Percentiles rank a stretch among this genome's conserved stretches.
Evolutionary conservation across 2,329 filamentous ascomycete species (phyloP).

Genomic region (Fusarium sp.): DNA sequence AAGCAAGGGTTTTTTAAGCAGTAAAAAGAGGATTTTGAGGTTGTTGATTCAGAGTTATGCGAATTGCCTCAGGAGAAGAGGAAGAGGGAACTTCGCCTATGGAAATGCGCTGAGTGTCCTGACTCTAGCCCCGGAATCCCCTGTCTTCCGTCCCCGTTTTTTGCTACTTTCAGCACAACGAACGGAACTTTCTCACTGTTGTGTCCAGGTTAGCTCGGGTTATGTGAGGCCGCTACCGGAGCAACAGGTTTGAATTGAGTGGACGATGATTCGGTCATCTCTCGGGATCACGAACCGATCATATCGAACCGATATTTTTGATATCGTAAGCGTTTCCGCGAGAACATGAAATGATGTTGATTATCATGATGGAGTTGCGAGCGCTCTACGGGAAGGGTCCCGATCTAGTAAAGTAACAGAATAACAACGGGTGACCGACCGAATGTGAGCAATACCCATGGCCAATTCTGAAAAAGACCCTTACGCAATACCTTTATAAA

Average conservation of each 20-base stretch:
- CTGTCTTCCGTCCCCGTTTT: conserved; percentile 31
- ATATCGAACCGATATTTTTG: not conserved
- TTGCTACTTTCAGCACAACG: conserved; percentile 18
- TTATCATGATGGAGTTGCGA: conserved; percentile 5
- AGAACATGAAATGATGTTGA: conserved; percentile 8
- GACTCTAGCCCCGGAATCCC: conserved; percentile 22
- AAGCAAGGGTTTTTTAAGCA: not conserved
- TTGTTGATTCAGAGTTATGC: conserved; percentile 23
- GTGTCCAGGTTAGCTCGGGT: not conserved
- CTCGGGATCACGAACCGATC: conserved; percentile 37
- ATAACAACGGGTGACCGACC: not conserved
- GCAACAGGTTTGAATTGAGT: not conserved
- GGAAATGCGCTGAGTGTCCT: conserved; percentile 14
- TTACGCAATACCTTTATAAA: conserved; percentile 44
- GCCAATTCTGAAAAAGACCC: not conserved
- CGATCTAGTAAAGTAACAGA: not conserved
- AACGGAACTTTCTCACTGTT: conserved; percentile 11
- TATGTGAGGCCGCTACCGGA: conserved; percentile 24
- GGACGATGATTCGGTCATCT: conserved; percentile 24
- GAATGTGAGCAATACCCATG: not conserved
- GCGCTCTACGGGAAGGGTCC: not conserved
- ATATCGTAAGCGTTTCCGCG: not conserved
- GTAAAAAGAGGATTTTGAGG: not conserved
- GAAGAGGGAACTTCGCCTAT: conserved; percentile 4
- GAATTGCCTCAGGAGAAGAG: conserved; percentile 30